phyloP scores from a whole-genome alignment of 2,329 filamentous ascomycete species.

The Talaromyces sp. region DNA sequence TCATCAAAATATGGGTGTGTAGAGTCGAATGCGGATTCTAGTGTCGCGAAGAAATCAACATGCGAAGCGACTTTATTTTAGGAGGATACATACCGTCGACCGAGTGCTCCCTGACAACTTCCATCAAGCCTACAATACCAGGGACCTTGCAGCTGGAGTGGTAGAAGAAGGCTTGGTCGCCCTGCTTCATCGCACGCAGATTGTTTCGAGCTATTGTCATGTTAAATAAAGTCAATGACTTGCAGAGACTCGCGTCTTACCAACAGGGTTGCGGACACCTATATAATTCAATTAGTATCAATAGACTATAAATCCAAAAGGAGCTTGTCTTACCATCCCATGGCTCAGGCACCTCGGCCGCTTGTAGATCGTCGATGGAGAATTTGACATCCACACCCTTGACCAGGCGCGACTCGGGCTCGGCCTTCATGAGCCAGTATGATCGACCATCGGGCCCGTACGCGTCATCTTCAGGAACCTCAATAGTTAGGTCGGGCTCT shows the following conservation, averaged over 20 bases:
- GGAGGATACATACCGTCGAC: slow-evolving; percentile 61
- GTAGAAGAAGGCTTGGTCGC: slow-evolving; percentile 94
- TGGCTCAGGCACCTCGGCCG: slow-evolving; percentile 70
- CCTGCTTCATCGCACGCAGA: slow-evolving; percentile 83
- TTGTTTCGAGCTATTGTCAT: slow-evolving; percentile 68
- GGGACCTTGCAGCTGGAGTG: slow-evolving; percentile 90
- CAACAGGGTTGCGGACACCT: slow-evolving; percentile 44
- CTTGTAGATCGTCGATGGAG: slow-evolving; percentile 83
- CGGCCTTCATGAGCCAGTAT: slow-evolving; percentile 82
- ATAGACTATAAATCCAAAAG: background rate
- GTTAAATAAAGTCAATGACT: background rate
- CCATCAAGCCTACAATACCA: slow-evolving; percentile 82
- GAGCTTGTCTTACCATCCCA: slow-evolving; percentile 70
- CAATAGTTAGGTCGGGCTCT: slow-evolving; percentile 16
- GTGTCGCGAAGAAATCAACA: slow-evolving; percentile 1
- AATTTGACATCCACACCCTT: slow-evolving; percentile 87
- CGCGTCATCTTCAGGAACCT: slow-evolving; percentile 12
- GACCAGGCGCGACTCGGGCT: slow-evolving; percentile 81
- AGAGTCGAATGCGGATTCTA: slow-evolving; percentile 67
- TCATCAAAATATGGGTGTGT: slow-evolving; percentile 78
- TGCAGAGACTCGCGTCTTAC: slow-evolving; percentile 23
- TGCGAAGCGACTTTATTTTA: background rate
- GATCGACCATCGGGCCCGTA: slow-evolving; percentile 30
- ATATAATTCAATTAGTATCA: slow-evolving; percentile 16
- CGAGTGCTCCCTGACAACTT: slow-evolving; percentile 78